phyloP scores from a whole-genome alignment of 2,329 filamentous ascomycete species.

The Fusarium dlaminii region DNA sequence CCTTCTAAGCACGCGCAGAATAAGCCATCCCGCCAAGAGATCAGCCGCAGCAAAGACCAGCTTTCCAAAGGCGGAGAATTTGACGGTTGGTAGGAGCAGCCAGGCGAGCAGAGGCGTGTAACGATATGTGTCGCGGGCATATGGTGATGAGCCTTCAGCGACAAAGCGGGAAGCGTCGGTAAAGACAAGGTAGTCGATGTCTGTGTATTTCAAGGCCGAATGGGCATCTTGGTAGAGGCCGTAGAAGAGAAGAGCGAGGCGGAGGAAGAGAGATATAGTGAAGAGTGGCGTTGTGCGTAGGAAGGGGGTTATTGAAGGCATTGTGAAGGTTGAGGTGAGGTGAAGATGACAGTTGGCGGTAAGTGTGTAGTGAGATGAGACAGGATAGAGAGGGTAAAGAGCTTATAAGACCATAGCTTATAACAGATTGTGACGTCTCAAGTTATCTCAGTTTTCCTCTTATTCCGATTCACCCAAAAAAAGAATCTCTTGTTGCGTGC shows the following conservation, averaged over 20 bases:
- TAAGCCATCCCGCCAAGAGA: constrained; percentile 83
- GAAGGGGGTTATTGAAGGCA: constrained; percentile 41
- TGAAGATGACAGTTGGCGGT: constrained; percentile 42
- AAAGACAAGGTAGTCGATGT: constrained; percentile 99
- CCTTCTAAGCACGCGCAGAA: constrained; percentile 56
- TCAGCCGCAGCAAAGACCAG: constrained; percentile 85
- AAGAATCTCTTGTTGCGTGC: constrained; percentile 9
- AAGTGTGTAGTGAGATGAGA: constrained; percentile 16
- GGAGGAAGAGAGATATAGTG: constrained; percentile 69
- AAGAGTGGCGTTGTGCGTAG: constrained; percentile 60
- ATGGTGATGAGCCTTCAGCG: constrained; percentile 75
- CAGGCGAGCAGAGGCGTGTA: constrained; percentile 96
- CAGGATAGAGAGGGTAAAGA: neutral
- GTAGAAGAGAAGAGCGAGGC: constrained; percentile 80
- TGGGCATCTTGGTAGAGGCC: constrained; percentile 92
- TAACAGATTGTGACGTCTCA: neutral
- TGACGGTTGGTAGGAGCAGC: constrained; percentile 81
- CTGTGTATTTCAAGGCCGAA: constrained; percentile 95
- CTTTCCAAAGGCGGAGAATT: constrained; percentile 87
- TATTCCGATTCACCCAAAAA: neutral
- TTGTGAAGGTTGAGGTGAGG: constrained; percentile 22
- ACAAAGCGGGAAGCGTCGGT: constrained; percentile 90
- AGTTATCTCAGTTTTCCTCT: neutral
- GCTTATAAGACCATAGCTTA: constrained; percentile 25
- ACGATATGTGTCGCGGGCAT: constrained; percentile 91